phyloP scores from a whole-genome alignment of 305 asterid genomes.

The Caryopteris hybrid region DNA sequence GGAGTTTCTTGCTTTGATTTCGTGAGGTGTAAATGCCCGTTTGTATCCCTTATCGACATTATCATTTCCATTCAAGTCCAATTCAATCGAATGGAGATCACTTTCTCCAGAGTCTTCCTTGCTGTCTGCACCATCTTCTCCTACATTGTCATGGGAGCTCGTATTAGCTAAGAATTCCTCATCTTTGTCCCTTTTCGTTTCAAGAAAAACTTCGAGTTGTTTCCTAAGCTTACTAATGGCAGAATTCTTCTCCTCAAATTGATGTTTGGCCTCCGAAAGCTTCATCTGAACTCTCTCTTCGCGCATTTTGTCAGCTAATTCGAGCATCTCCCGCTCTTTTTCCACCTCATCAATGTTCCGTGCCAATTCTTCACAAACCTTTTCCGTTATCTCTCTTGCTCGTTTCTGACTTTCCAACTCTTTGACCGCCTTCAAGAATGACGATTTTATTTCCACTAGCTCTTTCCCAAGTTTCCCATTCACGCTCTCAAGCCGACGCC shows the following conservation, averaged over 20 bases:
- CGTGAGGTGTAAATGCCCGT: constrained; percentile 36
- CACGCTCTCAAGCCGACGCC: constrained; percentile 70
- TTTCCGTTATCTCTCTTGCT: constrained; percentile 66
- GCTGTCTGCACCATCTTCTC: constrained; percentile 36
- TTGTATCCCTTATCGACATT: constrained; percentile 30
- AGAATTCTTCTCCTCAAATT: constrained; percentile 60
- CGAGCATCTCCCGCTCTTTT: constrained; percentile 63
- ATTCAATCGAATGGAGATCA: constrained; percentile 64
- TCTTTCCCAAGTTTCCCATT: constrained; percentile 83
- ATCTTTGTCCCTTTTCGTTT: constrained; percentile 43
- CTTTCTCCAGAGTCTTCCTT: constrained; percentile 56
- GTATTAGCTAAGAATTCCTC: constrained; percentile 19
- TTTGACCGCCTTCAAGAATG: constrained; percentile 52
- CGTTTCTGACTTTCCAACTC: constrained; percentile 78
- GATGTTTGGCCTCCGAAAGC: constrained; percentile 55
- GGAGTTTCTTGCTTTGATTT: constrained; percentile 42
- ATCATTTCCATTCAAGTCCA: constrained; percentile 36
- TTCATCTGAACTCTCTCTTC: constrained; percentile 67
- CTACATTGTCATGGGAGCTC: constrained; percentile 25
- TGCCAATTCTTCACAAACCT: constrained; percentile 68
- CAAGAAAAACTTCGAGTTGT: constrained; percentile 71
- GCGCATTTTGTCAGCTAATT: constrained; percentile 50
- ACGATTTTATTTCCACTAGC: constrained; percentile 53
- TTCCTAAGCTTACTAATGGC: constrained; percentile 70
- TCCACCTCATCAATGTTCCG: constrained; percentile 59